These are phyloP conservation scores for Fusarium sp. DNA, from an alignment of 2,329 filamentous ascomycete genomes.

Conservation along the genomic window DNA sequence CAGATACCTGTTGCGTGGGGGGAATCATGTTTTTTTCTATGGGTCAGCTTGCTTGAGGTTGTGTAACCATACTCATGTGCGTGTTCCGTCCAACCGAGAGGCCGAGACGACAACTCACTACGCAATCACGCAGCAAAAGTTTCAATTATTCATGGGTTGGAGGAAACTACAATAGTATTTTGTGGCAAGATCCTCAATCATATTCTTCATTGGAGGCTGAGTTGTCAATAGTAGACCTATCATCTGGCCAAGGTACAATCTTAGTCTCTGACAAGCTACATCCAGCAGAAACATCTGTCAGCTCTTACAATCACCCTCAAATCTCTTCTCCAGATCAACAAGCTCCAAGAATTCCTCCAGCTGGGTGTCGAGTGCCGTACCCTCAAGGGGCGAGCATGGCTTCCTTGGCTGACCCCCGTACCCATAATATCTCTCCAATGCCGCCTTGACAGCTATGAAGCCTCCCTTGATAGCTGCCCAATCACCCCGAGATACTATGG, in stretches of 20 bases:
- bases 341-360: constrained; percentile 40
- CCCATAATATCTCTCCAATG: constrained; percentile 69
- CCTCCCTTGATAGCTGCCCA: constrained; percentile 78
- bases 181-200: background rate
- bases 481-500: constrained; percentile 73
- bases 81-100: background rate
- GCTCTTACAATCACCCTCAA: constrained; percentile 46
- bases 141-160: background rate
- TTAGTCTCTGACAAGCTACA: background rate
- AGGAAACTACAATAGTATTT: background rate
- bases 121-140: background rate
- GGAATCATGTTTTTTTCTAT: background rate
- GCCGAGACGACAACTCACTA: background rate
- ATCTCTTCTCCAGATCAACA: constrained; percentile 31
- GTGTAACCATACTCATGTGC: background rate
- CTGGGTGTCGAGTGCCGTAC: constrained; percentile 36
- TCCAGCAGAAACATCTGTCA: background rate
- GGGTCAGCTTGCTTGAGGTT: background rate
- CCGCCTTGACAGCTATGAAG: constrained; percentile 76
- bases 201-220: background rate
- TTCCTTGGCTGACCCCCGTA: constrained; percentile 71
- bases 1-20: background rate
- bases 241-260: background rate
- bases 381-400: constrained; percentile 33
- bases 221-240: background rate